phyloP scores from a whole-genome alignment of 2,329 filamentous ascomycete genomes.

The Diplocarpon rosae region DNA sequence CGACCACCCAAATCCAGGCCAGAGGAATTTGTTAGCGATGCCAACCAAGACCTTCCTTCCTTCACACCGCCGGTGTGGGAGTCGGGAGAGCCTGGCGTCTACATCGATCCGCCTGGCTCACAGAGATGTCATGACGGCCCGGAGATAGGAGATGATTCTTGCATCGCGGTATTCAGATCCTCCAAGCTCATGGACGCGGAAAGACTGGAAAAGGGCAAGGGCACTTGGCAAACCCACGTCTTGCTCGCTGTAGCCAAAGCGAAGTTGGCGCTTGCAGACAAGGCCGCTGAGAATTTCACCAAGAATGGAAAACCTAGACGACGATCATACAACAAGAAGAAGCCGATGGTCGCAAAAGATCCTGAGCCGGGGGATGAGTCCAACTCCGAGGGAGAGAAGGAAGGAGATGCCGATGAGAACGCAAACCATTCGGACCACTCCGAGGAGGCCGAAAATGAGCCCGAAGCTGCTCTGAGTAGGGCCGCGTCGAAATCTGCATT shows the following conservation, averaged over 20 bases:
- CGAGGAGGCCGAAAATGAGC: too few species aligned
- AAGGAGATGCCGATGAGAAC: too few species aligned
- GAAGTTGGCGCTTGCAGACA: slow-evolving; percentile 2
- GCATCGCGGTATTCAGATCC: slow-evolving; percentile 14
- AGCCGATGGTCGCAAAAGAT: not conserved
- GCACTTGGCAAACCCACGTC: slow-evolving; percentile 8
- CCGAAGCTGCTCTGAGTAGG: too few species aligned
- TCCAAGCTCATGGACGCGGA: slow-evolving; percentile 9
- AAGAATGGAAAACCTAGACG: not conserved
- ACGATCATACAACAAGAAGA: not conserved
- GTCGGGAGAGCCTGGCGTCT: slow-evolving; percentile 14
- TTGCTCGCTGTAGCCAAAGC: slow-evolving; percentile 1
- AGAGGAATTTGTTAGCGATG: not conserved
- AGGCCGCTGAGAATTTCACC: not conserved
- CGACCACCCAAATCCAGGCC: not conserved
- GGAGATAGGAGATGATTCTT: slow-evolving; percentile 1
- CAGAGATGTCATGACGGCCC: not conserved
- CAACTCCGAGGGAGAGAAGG: not conserved
- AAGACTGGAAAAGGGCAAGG: slow-evolving; percentile 4
- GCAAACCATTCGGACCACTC: too few species aligned
- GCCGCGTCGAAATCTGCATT: too few species aligned
- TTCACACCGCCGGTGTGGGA: slow-evolving; percentile 7
- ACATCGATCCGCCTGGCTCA: slow-evolving; percentile 10
- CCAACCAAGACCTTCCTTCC: not conserved
- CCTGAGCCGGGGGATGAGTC: not conserved